Base-by-base conservation (phyloP, 768 basidiomycete species). In the Lyophyllum shimeji region DNA sequence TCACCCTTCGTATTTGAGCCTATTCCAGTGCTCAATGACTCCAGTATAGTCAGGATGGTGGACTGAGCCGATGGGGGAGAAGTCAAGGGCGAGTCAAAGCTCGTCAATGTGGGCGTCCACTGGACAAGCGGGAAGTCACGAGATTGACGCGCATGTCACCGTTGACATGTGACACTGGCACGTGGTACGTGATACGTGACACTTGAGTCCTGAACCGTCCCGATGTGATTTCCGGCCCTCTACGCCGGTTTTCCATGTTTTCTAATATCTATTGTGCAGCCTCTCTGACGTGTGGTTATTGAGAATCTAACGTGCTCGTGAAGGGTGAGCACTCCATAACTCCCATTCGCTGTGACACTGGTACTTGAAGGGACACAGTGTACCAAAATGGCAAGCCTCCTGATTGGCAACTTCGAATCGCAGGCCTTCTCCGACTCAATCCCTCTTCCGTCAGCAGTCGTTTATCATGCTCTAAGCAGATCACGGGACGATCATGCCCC, bases 1-100 rank as follows among this genome's bases (percentile, higher is more conserved):
- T 31, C 29, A 53, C 52, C 42, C 29, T 23, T 23, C 6, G n/a
- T 54, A 58, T 46, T 23, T 54, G 54, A 46, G 27, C 44, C 49
- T 58, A 25, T n/a, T 54, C 21, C 21, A 25, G 27, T 33, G 13
- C 51, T 25, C 37, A 25, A 23, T 53, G 46, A 53, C 6, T 37
- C 11, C 15, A 37, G 7, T 46, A 39, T 45, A 24, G 33, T 25
- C 29, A 12, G 27, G 29, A n/a, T 25, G 15, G 21, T 29, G 21
- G 20, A 23, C 15, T 1, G 11, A 53, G 40, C 23, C 39, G 39
- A 27, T 50, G 27, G 44, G 24, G 9, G 24, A 48, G 23, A 25
- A 31, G 27, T 49, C 18, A 27, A 15, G 49, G 44, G 15, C 44
- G 55, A 56, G 49, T 50, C 40, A 56, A 34, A 5, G 9, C 45